Evolutionary conservation across 202 grass and related monocot species (phyloP).

Genomic region (Panicum virgatum): DNA sequence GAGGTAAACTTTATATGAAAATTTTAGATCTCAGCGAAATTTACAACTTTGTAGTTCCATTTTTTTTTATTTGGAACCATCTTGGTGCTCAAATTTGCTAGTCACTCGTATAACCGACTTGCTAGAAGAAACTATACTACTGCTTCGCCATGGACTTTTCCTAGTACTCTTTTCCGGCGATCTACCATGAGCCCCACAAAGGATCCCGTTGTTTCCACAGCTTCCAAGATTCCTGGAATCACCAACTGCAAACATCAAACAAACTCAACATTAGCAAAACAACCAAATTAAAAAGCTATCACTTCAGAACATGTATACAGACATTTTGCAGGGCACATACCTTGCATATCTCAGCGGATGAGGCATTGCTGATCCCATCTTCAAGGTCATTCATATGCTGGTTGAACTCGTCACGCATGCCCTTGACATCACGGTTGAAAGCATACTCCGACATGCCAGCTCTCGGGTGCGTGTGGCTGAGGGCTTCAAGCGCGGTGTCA

Average conservation of each 20-base stretch:
- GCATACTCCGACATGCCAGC: conserved; percentile 9
- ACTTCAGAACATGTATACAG: not conserved
- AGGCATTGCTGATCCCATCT: not conserved
- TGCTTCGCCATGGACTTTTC: not conserved
- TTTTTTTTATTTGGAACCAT: no score
- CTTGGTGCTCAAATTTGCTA: no score
- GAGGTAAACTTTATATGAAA: no score
- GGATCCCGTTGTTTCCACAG: not conserved
- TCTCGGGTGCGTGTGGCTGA: not conserved
- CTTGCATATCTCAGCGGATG: not conserved
- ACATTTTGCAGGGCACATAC: not conserved
- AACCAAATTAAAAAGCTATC: not conserved
- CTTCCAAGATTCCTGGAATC: not conserved
- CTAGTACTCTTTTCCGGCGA: not conserved
- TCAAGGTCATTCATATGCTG: not conserved
- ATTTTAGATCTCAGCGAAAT: no score
- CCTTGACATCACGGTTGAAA: conserved; percentile 29
- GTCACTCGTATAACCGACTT: no score
- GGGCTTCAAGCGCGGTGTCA: conserved; percentile 14
- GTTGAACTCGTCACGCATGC: not conserved
- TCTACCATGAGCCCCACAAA: conserved; percentile 24
- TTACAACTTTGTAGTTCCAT: no score
- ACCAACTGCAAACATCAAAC: not conserved
- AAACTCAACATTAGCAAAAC: not conserved
- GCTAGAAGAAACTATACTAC: no score